Conservation (phyloP, 2,329 filamentous ascomycete genomes). For the Trichoderma sp. region DNA sequence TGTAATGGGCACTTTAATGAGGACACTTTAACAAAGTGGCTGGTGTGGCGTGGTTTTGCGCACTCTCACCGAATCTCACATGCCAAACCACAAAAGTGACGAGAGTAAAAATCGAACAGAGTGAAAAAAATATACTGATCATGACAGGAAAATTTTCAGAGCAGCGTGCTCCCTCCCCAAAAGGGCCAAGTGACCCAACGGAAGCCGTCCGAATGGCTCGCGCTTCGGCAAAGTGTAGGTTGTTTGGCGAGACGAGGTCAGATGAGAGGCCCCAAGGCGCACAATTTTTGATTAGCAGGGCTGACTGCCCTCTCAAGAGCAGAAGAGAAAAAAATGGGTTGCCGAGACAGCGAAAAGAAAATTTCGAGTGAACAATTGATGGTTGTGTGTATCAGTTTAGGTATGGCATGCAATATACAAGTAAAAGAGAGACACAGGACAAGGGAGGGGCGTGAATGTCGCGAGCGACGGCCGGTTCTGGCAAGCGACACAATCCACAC, state of each 20-base stretch:
- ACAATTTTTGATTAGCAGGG: slow-evolving; percentile 3
- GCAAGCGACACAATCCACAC: neutral
- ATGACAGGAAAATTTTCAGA: slow-evolving; percentile 9
- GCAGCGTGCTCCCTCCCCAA: neutral
- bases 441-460: neutral
- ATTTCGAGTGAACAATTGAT: neutral
- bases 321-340: neutral
- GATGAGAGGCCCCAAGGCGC: slow-evolving; percentile 8
- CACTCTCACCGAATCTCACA: neutral
- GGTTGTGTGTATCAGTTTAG: slow-evolving; percentile 3
- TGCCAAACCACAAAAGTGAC: neutral
- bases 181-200: slow-evolving; percentile 13
- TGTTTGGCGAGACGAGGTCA: neutral
- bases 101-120: neutral
- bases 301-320: slow-evolving; percentile 1
- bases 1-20: neutral
- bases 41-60: neutral
- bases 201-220: slow-evolving; percentile 17
- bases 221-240: slow-evolving; percentile 13
- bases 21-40: neutral
- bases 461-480: slow-evolving; percentile 1
- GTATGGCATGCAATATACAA: slow-evolving; percentile 14
- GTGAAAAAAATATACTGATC: neutral
- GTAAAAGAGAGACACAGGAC: neutral
- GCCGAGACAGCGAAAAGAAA: neutral